Evolutionary conservation across 179 eudicot genomes (phyloP).

Genomic region (Beta macrorhiza): DNA sequence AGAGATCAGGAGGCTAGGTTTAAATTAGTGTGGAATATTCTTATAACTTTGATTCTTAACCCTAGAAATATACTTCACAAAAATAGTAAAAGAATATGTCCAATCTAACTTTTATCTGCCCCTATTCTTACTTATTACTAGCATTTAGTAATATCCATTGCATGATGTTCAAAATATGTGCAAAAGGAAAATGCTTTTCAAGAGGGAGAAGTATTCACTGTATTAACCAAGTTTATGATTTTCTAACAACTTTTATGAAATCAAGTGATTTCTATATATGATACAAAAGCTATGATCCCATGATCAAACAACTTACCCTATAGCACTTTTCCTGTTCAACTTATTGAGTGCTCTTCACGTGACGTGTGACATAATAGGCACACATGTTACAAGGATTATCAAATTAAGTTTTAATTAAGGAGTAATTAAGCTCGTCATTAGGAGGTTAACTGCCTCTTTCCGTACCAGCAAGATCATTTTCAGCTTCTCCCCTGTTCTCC

Average conservation of each 20-base stretch:
- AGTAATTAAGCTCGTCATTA: slow-evolving; percentile 19
- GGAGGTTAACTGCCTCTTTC: slow-evolving; percentile 21
- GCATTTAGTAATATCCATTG: no score
- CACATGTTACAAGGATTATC: background rate
- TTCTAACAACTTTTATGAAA: background rate
- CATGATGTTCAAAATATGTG: no score
- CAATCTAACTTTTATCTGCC: no score
- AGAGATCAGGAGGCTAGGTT: no score
- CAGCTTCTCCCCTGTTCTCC: background rate
- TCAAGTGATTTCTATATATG: background rate
- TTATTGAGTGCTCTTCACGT: slow-evolving; percentile 20
- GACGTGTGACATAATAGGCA: slow-evolving; percentile 7
- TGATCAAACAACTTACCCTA: background rate
- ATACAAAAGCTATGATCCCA: background rate
- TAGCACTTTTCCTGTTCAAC: background rate
- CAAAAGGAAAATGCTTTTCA: background rate
- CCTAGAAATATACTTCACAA: no score
- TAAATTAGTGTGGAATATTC: no score
- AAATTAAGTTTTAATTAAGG: background rate
- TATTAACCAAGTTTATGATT: background rate
- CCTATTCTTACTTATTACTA: no score
- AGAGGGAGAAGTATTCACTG: background rate
- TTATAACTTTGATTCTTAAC: no score
- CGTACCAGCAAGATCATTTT: slow-evolving; percentile 24
- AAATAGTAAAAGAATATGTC: no score